Conservation (phyloP, 106 monocot species). For the Allium fistulosum region DNA sequence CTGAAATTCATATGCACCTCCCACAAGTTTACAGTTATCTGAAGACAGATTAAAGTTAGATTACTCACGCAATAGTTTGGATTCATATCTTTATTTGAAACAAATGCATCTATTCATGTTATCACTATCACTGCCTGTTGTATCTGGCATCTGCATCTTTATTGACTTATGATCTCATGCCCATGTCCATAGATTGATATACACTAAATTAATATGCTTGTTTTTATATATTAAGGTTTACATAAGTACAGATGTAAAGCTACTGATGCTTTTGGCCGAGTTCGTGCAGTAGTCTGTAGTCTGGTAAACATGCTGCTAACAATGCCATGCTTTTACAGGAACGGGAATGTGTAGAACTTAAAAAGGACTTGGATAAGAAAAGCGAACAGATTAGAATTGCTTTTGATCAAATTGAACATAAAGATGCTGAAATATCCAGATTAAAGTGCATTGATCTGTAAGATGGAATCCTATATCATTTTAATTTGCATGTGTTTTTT, state of each 20-base stretch:
- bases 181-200: not conserved
- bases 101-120: not conserved
- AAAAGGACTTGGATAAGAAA: slow-evolving; percentile 40
- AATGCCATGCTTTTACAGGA: slow-evolving; percentile 25
- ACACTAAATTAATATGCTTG: not conserved
- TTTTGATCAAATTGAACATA: slow-evolving; percentile 27
- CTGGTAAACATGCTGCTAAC: not conserved
- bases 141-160: not conserved
- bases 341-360: slow-evolving; percentile 41
- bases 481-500: not conserved
- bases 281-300: not conserved
- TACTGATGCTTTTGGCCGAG: not conserved
- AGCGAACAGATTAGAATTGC: slow-evolving; percentile 39
- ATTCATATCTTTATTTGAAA: no score
- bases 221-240: not conserved
- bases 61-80: no score
- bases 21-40: no score
- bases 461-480: slow-evolving; percentile 14
- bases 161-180: not conserved
- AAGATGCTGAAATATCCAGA: slow-evolving; percentile 52
- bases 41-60: no score
- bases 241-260: not conserved
- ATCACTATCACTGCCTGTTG: not conserved
- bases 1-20: no score
- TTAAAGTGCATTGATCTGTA: slow-evolving; percentile 47